These are phyloP conservation scores for Botrytis elliptica DNA, from an alignment of 2,329 filamentous ascomycete species.

Conservation along the genomic window DNA sequence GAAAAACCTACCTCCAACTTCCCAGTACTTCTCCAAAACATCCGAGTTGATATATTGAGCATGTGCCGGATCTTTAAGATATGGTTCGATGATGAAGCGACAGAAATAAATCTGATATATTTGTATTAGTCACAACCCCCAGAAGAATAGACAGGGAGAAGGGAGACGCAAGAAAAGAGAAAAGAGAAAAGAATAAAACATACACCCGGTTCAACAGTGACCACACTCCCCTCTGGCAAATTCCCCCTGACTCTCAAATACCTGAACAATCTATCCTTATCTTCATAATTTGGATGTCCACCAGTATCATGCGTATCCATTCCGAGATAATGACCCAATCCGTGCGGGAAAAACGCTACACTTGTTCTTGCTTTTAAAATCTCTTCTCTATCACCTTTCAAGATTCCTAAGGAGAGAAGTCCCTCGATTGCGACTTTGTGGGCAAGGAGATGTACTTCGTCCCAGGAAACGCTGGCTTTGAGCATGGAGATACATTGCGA, in stretches of 20 bases:
- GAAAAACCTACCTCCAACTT: conserved; percentile 56
- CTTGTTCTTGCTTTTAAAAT: conserved; percentile 78
- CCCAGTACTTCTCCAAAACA: conserved; percentile 77
- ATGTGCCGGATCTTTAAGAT: conserved; percentile 68
- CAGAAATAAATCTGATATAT: conserved; percentile 77
- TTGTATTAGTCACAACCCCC: not conserved
- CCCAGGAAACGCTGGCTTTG: conserved; percentile 73
- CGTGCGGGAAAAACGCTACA: conserved; percentile 88
- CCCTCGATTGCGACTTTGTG: conserved; percentile 82
- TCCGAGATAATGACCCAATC: conserved; percentile 85
- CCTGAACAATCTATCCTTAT: conserved; percentile 79
- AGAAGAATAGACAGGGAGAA: not conserved
- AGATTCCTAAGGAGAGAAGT: conserved; percentile 70
- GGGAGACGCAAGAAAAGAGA: not conserved
- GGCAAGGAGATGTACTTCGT: conserved; percentile 76
- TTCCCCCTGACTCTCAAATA: conserved; percentile 78
- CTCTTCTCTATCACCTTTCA: conserved; percentile 66
- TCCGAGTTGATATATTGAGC: conserved; percentile 72
- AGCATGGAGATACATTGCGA: conserved; percentile 70
- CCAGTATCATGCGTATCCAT: conserved; percentile 91
- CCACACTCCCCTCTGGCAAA: conserved; percentile 75
- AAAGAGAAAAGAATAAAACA: conserved; percentile 38
- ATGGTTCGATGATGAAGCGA: conserved; percentile 81
- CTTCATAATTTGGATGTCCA: conserved; percentile 73
- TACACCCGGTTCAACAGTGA: conserved; percentile 93